Evolutionary conservation across 768 basidiomycete species (phyloP).

Genomic region (Suillus luteus): DNA sequence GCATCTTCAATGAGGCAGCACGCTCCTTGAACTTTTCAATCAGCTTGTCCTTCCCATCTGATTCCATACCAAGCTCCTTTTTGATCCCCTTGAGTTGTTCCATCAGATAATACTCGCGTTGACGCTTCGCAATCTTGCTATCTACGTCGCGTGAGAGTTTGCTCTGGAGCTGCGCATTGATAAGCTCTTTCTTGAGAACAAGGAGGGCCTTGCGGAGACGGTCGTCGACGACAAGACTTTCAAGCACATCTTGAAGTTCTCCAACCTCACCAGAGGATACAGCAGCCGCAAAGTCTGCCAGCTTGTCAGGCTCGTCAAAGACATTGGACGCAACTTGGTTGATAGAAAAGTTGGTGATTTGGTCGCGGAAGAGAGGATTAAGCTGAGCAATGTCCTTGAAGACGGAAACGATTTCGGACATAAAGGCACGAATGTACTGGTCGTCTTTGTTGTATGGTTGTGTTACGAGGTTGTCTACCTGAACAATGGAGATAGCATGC

Average conservation of each 20-base stretch:
- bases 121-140: conserved; percentile 90
- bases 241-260: conserved; percentile 93
- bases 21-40: conserved; percentile 91
- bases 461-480: conserved; percentile 80
- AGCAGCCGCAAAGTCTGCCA: conserved; percentile 96
- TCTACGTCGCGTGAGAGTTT: conserved; percentile 94
- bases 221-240: conserved; percentile 83
- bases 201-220: conserved; percentile 86
- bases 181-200: conserved; percentile 96
- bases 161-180: conserved; percentile 92
- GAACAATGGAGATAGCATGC: conserved; percentile 83
- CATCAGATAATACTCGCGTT: conserved; percentile 94
- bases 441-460: conserved; percentile 89
- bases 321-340: conserved; percentile 90
- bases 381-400: conserved; percentile 99
- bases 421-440: conserved; percentile 94
- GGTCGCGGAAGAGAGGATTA: conserved; percentile 97
- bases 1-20: conserved; percentile 82
- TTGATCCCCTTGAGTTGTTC: conserved; percentile 96
- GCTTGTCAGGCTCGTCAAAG: conserved; percentile 96
- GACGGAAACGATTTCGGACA: conserved; percentile 93
- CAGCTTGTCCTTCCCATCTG: conserved; percentile 91
- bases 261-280: conserved; percentile 91
- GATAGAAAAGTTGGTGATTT: conserved; percentile 95
- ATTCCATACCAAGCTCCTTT: conserved; percentile 94